A percentile compares a stretch with the other conserved stretches of the same genome.
Conservation (phyloP, 2,329 filamentous ascomycete genomes). For the Aspergillus phoenicis region DNA sequence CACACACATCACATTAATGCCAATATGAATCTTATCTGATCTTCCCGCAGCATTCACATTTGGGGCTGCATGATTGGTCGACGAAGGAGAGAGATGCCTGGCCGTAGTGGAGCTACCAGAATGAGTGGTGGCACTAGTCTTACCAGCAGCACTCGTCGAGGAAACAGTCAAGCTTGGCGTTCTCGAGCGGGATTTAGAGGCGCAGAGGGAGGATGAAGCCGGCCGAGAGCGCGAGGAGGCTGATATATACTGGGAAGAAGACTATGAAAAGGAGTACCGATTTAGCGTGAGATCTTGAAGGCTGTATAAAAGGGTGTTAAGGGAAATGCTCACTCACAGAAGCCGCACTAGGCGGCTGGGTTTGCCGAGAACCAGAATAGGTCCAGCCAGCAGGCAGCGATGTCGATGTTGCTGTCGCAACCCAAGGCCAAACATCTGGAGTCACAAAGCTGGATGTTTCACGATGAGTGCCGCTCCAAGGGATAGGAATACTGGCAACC, state of each 20-base stretch:
- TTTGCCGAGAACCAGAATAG: constrained; percentile 76
- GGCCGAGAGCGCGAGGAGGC: constrained; percentile 48
- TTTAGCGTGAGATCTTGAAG: constrained; percentile 30
- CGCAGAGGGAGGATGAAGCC: constrained; percentile 52
- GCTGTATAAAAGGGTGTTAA: constrained; percentile 14
- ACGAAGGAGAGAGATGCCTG: constrained; percentile 2
- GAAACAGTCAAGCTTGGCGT: constrained; percentile 14
- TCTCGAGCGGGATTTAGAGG: constrained; percentile 40
- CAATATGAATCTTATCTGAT: constrained; percentile 16
- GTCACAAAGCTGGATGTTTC: constrained; percentile 53
- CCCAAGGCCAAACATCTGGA: constrained; percentile 70
- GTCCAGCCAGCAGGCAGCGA: constrained; percentile 77
- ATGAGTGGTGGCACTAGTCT: constrained; percentile 12
- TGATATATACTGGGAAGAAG: constrained; percentile 57
- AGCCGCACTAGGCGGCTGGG: constrained; percentile 71
- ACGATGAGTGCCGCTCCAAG: constrained; percentile 58
- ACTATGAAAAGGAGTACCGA: constrained; percentile 17
- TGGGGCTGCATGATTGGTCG: constrained; percentile 21
- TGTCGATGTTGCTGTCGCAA: constrained; percentile 51
- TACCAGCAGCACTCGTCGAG: not conserved
- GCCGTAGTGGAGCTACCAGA: not conserved
- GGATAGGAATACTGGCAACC: constrained; percentile 65
- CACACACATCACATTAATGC: constrained; percentile 25
- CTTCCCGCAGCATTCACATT: constrained; percentile 21
- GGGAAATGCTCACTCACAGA: constrained; percentile 63